These are phyloP conservation scores for Quercus gilva DNA, from an alignment of 306 rosid species.

Conservation along the genomic window DNA sequence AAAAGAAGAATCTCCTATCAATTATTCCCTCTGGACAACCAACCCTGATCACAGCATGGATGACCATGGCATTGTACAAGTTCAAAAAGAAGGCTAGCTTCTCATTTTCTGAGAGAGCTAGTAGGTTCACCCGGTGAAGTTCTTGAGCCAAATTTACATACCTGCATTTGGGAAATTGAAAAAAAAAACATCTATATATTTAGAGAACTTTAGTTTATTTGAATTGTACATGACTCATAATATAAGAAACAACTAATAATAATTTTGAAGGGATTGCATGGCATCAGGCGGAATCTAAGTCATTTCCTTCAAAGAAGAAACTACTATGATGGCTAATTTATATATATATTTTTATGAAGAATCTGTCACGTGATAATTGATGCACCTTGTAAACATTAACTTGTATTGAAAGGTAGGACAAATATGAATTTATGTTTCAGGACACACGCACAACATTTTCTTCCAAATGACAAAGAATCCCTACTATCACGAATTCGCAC, in stretches of 20 bases:
- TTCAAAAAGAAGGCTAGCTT: slow-evolving; percentile 83
- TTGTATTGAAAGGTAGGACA: no score
- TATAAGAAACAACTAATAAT: neutral
- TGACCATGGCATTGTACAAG: slow-evolving; percentile 93
- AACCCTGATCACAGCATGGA: slow-evolving; percentile 67
- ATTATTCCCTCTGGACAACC: slow-evolving; percentile 74
- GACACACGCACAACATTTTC: no score
- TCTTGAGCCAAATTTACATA: slow-evolving; percentile 68
- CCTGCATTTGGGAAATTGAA: slow-evolving; percentile 39
- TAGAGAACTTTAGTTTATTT: neutral
- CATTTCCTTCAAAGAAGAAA: neutral
- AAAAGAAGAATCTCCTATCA: slow-evolving; percentile 76
- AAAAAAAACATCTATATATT: neutral
- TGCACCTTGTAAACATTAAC: no score
- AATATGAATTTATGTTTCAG: no score
- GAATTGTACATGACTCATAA: neutral
- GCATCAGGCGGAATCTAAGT: neutral
- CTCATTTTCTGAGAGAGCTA: slow-evolving; percentile 61
- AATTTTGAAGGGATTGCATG: neutral
- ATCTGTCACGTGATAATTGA: no score
- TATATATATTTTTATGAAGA: neutral
- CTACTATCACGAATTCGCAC: neutral
- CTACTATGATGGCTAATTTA: neutral
- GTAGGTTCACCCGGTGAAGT: slow-evolving; percentile 71
- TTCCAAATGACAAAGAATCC: no score